phyloP scores from a whole-genome alignment of 2,329 filamentous ascomycete genomes.

The Cadophora sp. region DNA sequence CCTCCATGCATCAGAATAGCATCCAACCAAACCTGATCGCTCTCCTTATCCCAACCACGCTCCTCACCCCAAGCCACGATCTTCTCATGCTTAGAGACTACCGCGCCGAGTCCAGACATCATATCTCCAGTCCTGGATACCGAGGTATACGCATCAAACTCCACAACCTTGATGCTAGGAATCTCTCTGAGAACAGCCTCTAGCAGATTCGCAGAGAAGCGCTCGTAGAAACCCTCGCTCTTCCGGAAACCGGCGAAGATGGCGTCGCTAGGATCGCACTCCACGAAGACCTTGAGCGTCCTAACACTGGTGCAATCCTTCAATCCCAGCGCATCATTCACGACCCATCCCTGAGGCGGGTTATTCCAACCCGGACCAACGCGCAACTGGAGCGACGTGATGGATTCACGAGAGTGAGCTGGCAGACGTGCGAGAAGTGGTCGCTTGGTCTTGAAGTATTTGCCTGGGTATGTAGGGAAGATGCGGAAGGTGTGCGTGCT shows the following conservation, averaged over 20 bases:
- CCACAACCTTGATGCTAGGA: constrained; percentile 62
- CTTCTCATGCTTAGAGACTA: constrained; percentile 56
- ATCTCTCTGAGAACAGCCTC: constrained; percentile 61
- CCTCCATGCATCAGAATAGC: constrained; percentile 35
- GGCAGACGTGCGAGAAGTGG: constrained; percentile 73
- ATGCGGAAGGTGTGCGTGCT: constrained; percentile 67
- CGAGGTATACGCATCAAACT: constrained; percentile 73
- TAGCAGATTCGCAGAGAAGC: constrained; percentile 66
- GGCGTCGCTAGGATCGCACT: constrained; percentile 73
- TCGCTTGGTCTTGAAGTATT: constrained; percentile 75
- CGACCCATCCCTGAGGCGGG: constrained; percentile 74
- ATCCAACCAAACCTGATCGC: constrained; percentile 39
- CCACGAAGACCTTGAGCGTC: constrained; percentile 70
- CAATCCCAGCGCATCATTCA: constrained; percentile 69
- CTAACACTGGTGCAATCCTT: constrained; percentile 65
- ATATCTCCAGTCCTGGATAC: constrained; percentile 71
- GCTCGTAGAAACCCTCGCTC: constrained; percentile 72
- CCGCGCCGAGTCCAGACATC: constrained; percentile 64
- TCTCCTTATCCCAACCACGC: constrained; percentile 67
- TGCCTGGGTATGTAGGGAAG: constrained; percentile 69
- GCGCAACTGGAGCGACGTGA: constrained; percentile 72
- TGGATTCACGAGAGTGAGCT: constrained; percentile 61
- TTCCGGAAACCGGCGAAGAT: constrained; percentile 68
- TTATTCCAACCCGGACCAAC: constrained; percentile 76
- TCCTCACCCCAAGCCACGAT: constrained; percentile 71